phyloP scores from a whole-genome alignment of 2,329 filamentous ascomycete genomes.

The Nannizziopsis barbatae region DNA sequence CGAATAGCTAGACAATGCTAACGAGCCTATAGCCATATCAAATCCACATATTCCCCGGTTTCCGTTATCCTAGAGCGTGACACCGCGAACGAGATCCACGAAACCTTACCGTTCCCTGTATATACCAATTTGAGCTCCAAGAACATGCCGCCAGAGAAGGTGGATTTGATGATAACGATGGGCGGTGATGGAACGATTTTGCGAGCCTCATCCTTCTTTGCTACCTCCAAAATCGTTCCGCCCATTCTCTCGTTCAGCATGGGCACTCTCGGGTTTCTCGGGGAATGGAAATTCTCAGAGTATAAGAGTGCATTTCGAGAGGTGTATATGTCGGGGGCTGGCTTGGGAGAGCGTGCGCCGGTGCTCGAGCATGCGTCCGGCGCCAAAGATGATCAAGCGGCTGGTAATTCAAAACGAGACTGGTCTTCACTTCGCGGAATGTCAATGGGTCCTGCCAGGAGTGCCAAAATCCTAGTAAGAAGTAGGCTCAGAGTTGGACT shows the following conservation, averaged over 20 bases:
- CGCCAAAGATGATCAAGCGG: conserved; percentile 11
- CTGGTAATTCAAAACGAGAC: conserved; percentile 32
- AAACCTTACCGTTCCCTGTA: conserved; percentile 59
- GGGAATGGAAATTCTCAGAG: conserved; percentile 91
- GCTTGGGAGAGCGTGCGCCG: conserved; percentile 37
- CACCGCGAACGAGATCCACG: conserved; percentile 61
- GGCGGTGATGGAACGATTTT: conserved; percentile 89
- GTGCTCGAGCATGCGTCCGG: conserved; percentile 37
- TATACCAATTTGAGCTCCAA: conserved; percentile 40
- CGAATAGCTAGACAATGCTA: conserved; percentile 1
- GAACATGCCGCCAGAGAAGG: conserved; percentile 58
- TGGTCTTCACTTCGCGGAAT: conserved; percentile 72
- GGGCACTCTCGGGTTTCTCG: conserved; percentile 88
- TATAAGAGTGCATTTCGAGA: conserved; percentile 87
- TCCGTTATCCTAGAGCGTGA: conserved; percentile 73
- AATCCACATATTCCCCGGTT: conserved; percentile 65
- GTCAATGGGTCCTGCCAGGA: conserved; percentile 62
- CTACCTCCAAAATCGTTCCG: conserved; percentile 67
- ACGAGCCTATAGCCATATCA: conserved; percentile 56
- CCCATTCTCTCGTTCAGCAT: conserved; percentile 93
- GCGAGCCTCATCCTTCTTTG: conserved; percentile 76
- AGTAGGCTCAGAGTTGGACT: conserved; percentile 80
- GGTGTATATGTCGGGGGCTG: conserved; percentile 71
- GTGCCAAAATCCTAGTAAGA: conserved; percentile 71
- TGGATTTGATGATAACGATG: conserved; percentile 79